A percentile compares a stretch with the other conserved stretches of the same genome.
Evolutionary conservation across 352 stramenopile species (phyloP).

Genomic region (Chrysophaeum taylorii): DNA sequence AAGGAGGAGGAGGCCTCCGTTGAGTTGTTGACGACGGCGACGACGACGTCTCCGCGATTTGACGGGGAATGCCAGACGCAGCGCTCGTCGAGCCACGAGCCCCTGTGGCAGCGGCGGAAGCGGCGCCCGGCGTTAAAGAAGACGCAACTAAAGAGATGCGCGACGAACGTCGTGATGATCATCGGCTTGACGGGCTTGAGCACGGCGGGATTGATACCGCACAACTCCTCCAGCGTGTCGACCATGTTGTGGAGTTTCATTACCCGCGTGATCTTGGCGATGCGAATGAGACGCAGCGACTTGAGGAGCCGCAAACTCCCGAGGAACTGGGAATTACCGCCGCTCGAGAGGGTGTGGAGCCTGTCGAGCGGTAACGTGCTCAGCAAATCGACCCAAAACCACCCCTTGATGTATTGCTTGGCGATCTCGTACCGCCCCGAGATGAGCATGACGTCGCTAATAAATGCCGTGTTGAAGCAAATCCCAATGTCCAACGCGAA

Average conservation of each 20-base stretch:
- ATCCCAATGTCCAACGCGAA: conserved; percentile 68
- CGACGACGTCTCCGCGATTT: too few relatives aligned
- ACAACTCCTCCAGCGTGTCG: conserved; percentile 18
- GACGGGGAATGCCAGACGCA: conserved; percentile 20
- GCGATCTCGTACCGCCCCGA: conserved; percentile 23
- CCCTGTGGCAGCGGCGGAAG: conserved; percentile 3
- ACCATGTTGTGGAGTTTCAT: conserved; percentile 25
- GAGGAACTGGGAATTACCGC: conserved; percentile 5
- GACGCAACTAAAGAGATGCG: conserved; percentile 27
- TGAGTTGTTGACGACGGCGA: too few relatives aligned
- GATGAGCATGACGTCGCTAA: conserved; percentile 49
- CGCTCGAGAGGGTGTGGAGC: conserved; percentile 19
- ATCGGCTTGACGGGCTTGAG: conserved; percentile 26
- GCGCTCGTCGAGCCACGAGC: conserved; percentile 14
- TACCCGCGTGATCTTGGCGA: conserved; percentile 23
- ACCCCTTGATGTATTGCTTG: conserved; percentile 29
- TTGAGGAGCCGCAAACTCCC: conserved; percentile 29
- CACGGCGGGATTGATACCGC: conserved; percentile 22
- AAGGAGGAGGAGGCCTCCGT: too few relatives aligned
- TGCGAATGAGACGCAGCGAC: conserved; percentile 26
- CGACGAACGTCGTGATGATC: conserved; percentile 24
- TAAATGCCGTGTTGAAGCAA: conserved; percentile 68
- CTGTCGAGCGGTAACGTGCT: conserved; percentile 30
- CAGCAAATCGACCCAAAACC: conserved; percentile 37
- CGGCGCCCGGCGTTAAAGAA: conserved; percentile 23